phyloP scores from a whole-genome alignment of 208 protist species.

The Trypanosoma grayi region DNA sequence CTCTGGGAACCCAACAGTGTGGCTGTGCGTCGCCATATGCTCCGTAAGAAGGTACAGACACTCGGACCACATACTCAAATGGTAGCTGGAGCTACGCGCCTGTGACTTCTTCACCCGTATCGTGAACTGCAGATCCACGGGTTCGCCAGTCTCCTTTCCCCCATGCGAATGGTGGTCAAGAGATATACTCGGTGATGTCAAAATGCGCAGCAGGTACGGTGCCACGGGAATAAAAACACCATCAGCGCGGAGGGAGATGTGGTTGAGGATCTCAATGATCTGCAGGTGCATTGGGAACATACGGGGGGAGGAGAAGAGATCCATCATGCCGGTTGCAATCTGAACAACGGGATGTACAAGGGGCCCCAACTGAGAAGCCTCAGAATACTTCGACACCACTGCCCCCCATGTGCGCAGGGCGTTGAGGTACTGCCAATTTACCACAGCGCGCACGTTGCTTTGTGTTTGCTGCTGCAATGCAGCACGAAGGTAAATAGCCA shows the following conservation, averaged over 20 bases:
- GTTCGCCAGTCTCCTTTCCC: conserved; percentile 30
- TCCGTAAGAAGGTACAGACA: conserved; percentile 87
- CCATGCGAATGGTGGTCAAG: conserved; percentile 36
- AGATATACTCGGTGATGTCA: conserved; percentile 83
- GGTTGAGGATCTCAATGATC: conserved; percentile 91
- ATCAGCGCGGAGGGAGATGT: conserved; percentile 81
- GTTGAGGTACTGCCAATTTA: conserved; percentile 97
- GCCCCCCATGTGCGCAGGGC: conserved; percentile 92
- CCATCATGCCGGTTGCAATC: conserved; percentile 81
- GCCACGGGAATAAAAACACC: conserved; percentile 92
- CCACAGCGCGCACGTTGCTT: conserved; percentile 91
- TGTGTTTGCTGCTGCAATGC: conserved; percentile 90
- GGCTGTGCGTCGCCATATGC: conserved; percentile 79
- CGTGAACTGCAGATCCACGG: conserved; percentile 81
- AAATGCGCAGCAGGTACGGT: conserved; percentile 91
- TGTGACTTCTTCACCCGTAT: conserved; percentile 91
- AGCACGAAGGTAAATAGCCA: conserved; percentile 95
- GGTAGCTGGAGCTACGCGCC: conserved; percentile 68
- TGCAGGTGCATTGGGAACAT: conserved; percentile 96
- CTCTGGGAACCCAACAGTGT: conserved; percentile 93
- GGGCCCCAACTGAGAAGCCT: conserved; percentile 80
- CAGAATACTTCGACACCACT: conserved; percentile 84
- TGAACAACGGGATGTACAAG: conserved; percentile 95
- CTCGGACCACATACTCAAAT: conserved; percentile 71
- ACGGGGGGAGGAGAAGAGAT: conserved; percentile 90